Evolutionary conservation across 108 stramenopile genomes (phyloP).

Genomic region (Tribonema minus): DNA sequence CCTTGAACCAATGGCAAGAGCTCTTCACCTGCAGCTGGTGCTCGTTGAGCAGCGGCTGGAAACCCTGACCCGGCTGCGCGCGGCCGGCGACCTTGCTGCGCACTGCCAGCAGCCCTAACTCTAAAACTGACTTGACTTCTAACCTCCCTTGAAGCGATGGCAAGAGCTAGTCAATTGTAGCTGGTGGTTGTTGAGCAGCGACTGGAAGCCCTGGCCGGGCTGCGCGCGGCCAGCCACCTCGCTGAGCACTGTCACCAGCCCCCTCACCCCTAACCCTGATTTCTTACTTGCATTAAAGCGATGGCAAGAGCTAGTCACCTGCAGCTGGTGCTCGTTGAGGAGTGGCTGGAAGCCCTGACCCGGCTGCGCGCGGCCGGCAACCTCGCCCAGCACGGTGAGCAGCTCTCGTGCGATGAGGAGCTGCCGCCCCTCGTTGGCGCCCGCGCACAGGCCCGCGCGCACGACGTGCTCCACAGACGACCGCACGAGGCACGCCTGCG

Average conservation of each 20-base stretch:
- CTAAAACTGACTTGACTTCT: too few relatives aligned
- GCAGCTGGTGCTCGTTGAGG: slow-evolving; percentile 33
- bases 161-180: slow-evolving; percentile 12
- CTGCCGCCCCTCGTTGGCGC: slow-evolving; percentile 1
- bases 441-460: slow-evolving; percentile 15
- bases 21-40: slow-evolving; percentile 33
- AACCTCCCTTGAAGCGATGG: too few relatives aligned
- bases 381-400: slow-evolving; percentile 4
- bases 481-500: too few relatives aligned
- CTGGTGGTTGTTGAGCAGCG: slow-evolving; percentile 25
- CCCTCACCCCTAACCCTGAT: too few relatives aligned
- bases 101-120: too few relatives aligned
- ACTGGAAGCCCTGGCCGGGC: slow-evolving; percentile 9
- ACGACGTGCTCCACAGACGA: slow-evolving; percentile 13
- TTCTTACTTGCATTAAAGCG: too few relatives aligned
- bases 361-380: slow-evolving; percentile 9
- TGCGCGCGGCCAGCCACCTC: slow-evolving; percentile 13
- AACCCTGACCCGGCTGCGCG: slow-evolving; percentile 4
- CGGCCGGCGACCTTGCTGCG: slow-evolving; percentile 17
- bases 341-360: slow-evolving; percentile 11
- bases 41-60: slow-evolving; percentile 18
- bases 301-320: too few relatives aligned
- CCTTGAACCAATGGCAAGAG: too few relatives aligned
- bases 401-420: slow-evolving; percentile 19
- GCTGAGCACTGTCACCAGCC: too few relatives aligned